Conservation (phyloP, 495 filamentous ascomycete genomes). For the Aspergillus biplanus region DNA sequence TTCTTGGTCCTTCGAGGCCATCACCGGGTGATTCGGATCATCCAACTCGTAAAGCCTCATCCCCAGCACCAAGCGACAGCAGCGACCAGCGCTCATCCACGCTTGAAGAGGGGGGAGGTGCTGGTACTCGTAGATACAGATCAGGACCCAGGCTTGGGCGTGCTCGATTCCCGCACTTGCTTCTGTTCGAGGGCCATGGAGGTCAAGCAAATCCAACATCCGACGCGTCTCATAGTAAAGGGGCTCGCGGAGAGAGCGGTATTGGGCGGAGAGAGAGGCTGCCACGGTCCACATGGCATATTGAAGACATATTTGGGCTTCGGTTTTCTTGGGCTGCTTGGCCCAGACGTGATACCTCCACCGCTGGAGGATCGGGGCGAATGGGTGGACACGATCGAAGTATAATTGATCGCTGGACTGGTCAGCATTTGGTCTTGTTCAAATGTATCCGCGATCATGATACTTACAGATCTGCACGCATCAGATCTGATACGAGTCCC, state of each 20-base stretch:
- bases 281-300: constrained; percentile 62
- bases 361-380: constrained; percentile 57
- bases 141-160: constrained; percentile 58
- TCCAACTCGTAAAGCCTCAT: constrained; percentile 56
- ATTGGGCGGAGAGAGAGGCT: constrained; percentile 55
- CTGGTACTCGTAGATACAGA: constrained; percentile 58
- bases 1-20: constrained; percentile 19
- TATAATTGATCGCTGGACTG: constrained; percentile 54
- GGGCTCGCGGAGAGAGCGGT: constrained; percentile 46
- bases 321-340: constrained; percentile 29
- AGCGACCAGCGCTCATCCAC: constrained; percentile 58
- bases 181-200: not conserved
- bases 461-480: constrained; percentile 47
- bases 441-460: not conserved
- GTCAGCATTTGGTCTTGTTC: not conserved
- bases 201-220: constrained; percentile 40
- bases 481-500: constrained; percentile 35
- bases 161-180: constrained; percentile 38
- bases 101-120: constrained; percentile 48
- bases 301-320: constrained; percentile 48
- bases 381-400: constrained; percentile 60
- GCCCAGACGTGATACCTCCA: constrained; percentile 47
- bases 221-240: constrained; percentile 53
- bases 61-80: constrained; percentile 56
- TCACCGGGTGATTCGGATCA: constrained; percentile 24